These are phyloP conservation scores for Fonsecaea erecta DNA, from an alignment of 2,329 filamentous ascomycete species.

Conservation along the genomic window DNA sequence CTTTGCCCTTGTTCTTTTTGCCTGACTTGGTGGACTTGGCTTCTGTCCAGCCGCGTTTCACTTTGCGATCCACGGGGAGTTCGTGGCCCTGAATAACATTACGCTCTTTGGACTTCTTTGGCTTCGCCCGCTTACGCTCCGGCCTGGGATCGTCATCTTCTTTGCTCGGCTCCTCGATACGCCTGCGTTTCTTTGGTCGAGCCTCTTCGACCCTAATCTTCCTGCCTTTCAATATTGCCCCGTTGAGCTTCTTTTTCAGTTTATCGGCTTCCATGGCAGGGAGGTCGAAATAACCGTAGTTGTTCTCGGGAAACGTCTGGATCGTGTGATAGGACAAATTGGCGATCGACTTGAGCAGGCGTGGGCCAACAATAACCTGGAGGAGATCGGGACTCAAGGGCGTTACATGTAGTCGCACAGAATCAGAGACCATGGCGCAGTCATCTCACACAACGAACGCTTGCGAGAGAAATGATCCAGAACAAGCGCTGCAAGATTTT, in stretches of 20 bases:
- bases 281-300: conserved; percentile 87
- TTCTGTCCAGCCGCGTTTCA: conserved; percentile 90
- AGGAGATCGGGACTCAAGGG: conserved; percentile 77
- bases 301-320: conserved; percentile 85
- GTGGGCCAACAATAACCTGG: conserved; percentile 70
- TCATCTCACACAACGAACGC: conserved; percentile 17
- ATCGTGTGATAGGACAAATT: conserved; percentile 88
- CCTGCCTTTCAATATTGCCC: conserved; percentile 77
- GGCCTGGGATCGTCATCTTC: conserved; percentile 42
- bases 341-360: conserved; percentile 67
- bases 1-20: conserved; percentile 54
- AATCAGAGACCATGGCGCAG: conserved; percentile 42
- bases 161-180: conserved; percentile 47
- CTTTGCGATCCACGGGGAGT: conserved; percentile 72
- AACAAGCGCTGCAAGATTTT: conserved; percentile 2
- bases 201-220: conserved; percentile 88
- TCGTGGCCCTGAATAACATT: conserved; percentile 65
- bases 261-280: conserved; percentile 84
- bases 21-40: conserved; percentile 55
- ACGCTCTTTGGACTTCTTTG: conserved; percentile 51
- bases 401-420: conserved; percentile 77
- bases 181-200: conserved; percentile 63
- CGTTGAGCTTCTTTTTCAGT: conserved; percentile 87
- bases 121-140: conserved; percentile 27
- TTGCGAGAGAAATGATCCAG: background rate